These are phyloP conservation scores for Diphasiastrum complanatum DNA, from an alignment of 83 land plant species.

Conservation along the genomic window DNA sequence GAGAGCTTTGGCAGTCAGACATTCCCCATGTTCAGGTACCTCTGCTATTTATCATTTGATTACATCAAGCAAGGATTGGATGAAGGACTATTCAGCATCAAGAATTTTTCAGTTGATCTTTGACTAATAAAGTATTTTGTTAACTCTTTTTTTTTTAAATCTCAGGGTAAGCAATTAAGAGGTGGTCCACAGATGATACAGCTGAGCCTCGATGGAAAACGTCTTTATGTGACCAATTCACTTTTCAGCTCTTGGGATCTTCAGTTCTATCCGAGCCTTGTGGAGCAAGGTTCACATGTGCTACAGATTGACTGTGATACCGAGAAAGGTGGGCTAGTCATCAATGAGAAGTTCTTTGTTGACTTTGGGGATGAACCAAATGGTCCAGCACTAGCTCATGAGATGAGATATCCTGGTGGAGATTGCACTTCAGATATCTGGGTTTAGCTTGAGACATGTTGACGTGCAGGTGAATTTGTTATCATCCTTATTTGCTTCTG, in stretches of 20 bases:
- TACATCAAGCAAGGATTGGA: too few species aligned
- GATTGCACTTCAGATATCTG: conserved; percentile 99
- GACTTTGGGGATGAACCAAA: conserved; percentile 88
- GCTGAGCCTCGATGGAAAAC: conserved; percentile 89
- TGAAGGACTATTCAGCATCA: too few species aligned
- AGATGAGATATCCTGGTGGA: conserved; percentile 98
- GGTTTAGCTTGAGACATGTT: too few species aligned
- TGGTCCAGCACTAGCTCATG: conserved; percentile 95
- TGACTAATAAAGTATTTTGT: too few species aligned
- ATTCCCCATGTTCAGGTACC: conserved; percentile 69
- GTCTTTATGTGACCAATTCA: conserved; percentile 89
- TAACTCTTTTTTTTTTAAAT: too few species aligned
- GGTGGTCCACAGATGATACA: conserved; percentile 99
- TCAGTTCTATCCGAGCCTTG: conserved; percentile 77
- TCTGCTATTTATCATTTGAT: not conserved
- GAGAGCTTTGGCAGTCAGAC: conserved; percentile 56
- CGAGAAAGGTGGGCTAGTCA: conserved; percentile 66
- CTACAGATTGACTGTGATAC: conserved; percentile 83
- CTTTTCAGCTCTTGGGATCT: conserved; percentile 93
- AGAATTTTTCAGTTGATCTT: too few species aligned
- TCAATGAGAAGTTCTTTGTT: conserved; percentile 81
- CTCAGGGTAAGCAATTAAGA: conserved; percentile 74
- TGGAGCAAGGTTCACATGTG: conserved; percentile 82
- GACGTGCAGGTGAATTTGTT: too few species aligned
- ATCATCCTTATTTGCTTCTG: too few species aligned